Base-by-base conservation (phyloP, 257 asterid species). In the Scutellaria baicalensis region DNA sequence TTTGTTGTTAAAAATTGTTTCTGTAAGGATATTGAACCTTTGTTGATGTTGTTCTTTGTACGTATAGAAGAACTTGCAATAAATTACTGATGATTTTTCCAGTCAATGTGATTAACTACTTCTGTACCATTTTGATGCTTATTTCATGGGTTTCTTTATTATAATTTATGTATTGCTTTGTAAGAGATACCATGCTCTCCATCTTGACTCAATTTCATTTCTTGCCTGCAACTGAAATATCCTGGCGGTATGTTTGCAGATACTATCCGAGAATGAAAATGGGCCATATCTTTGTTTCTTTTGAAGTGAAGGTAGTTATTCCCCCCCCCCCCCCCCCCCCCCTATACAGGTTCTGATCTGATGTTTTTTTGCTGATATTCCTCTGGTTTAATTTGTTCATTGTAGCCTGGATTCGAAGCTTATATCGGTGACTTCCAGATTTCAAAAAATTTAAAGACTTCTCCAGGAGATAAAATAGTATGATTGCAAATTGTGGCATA, bases 321-420 rank as follows among this genome's bases (percentile, higher is more conserved):
- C 59, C 49, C 59, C 62, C 62, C 56, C 55, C 59, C 62, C 59
- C 49, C 59, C 62, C 62, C 56, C 55, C 59, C 62, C 73, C 75
- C 49, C 64, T 43, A 23, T 62, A 49, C 73, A 36, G 35, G 52
- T 45, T 74, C 64, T 61, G 68, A 31, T 51, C 38, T 47, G 56
- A 70, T 74, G 65, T 47, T 69, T 73, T 64, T 49, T 21, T 65
- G 20, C 69, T 65, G 75, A 77, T 65, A 48, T 60, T 70, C 39
- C 51, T 57, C 43, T 72, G 76, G 21, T 62, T 55, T 59, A 55
- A 65, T 43, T 67, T 68, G 58, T 59, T 51, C 56, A 42, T 52
- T 89, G 88, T 79, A 91, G 99, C 86, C 99, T 81, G 97, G 99
- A 69, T 91, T 50, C 69, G 93, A 88, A 50, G 88, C 97, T 67